Conservation (phyloP, 441 rosid species). For the Pelargonium cotyledonis region DNA sequence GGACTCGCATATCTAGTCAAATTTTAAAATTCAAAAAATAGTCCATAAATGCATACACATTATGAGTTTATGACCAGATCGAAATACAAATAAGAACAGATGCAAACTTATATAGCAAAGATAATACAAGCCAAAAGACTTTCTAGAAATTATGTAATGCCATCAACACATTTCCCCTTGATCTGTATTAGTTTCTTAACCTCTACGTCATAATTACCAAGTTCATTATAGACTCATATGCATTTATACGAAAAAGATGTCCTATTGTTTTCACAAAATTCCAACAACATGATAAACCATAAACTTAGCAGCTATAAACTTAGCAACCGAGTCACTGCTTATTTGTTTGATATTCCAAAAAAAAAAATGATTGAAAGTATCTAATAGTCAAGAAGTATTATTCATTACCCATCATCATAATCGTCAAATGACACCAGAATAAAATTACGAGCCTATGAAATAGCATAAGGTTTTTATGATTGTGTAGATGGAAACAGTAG, state of each 20-base stretch:
- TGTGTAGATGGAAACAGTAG: background rate
- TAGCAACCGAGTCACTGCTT: background rate
- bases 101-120: background rate
- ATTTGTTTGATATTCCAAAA: background rate
- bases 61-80: background rate
- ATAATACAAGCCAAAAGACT: background rate
- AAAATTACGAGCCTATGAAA: background rate
- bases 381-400: background rate
- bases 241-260: too few relatives aligned
- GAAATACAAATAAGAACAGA: background rate
- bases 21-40: constrained; percentile 12
- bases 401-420: background rate
- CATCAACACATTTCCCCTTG: background rate
- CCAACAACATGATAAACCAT: too few relatives aligned
- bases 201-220: background rate
- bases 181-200: background rate
- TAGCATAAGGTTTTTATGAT: background rate
- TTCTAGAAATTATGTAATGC: background rate
- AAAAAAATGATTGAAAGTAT: too few relatives aligned
- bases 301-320: too few relatives aligned
- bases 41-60: background rate
- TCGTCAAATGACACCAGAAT: background rate
- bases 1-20: constrained; percentile 63
- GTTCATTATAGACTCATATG: background rate
- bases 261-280: too few relatives aligned